These are phyloP conservation scores for Eimeria sp. DNA, from an alignment of 169 alveolate species.

Conservation along the genomic window DNA sequence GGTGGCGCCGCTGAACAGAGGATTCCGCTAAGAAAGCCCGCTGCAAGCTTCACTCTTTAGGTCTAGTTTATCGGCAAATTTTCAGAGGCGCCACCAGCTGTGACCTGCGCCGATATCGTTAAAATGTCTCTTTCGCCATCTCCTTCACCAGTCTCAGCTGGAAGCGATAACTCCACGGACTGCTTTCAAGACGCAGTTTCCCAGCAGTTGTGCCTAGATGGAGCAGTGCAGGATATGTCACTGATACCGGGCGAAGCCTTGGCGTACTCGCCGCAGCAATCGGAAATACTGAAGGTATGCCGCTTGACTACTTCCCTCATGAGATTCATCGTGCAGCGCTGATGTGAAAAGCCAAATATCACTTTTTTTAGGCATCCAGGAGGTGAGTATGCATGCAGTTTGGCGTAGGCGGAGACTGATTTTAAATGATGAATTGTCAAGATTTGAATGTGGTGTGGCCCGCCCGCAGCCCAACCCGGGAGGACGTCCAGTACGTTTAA, in stretches of 20 bases:
- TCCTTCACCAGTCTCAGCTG: slow-evolving; percentile 47
- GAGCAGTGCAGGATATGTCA: neutral
- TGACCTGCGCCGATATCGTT: neutral
- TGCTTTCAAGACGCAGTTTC: slow-evolving; percentile 51
- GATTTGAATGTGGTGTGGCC: neutral
- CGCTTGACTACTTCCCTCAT: neutral
- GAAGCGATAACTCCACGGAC: slow-evolving; percentile 69
- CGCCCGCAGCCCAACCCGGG: slow-evolving; percentile 64
- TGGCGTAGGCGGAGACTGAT: neutral
- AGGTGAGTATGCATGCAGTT: neutral
- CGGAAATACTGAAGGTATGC: slow-evolving; percentile 62
- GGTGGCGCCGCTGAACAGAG: neutral
- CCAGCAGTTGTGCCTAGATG: slow-evolving; percentile 55
- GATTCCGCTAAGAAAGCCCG: neutral
- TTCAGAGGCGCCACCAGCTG: neutral
- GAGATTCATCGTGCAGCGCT: neutral
- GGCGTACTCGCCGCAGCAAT: slow-evolving; percentile 46
- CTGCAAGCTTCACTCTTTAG: neutral
- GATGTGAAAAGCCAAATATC: neutral
- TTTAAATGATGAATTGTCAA: neutral
- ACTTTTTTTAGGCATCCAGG: neutral
- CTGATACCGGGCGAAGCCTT: slow-evolving; percentile 57
- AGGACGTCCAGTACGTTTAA: slow-evolving; percentile 72
- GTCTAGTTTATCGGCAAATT: neutral
- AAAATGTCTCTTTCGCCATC: slow-evolving; percentile 46